Base-by-base conservation (phyloP, 1,139 yeast species). In the Pichia sp. region DNA sequence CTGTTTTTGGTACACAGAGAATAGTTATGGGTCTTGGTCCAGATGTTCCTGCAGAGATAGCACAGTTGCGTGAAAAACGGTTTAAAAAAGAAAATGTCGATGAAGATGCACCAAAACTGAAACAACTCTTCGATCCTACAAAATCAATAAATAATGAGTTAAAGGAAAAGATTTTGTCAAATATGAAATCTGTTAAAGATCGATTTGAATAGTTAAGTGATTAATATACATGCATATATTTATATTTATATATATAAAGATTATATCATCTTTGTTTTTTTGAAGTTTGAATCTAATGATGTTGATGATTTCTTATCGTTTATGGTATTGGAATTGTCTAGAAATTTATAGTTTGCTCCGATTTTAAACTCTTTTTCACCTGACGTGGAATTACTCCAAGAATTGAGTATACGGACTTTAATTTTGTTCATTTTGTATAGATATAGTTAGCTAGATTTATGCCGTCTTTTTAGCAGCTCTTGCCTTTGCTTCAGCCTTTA, bases 141-240 rank as follows among this genome's bases (percentile, higher is more conserved):
- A 56, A 60, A 33, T 54, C 61, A 14, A 51, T 63, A 38, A 62
- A 60, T 44, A 57, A 57, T 11, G 67, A 64, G 50, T 51, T 62
- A 5, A 58, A 56, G 42, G 43, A 53, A 9, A 63, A 63, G 43
- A 58, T 63, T 47, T n/a, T 60, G 29, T 52, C 48, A 38, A 59
- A 57, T 39, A 46, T 55, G 27, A 58, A 53, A n/a, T 44, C 50
- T 3, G 46, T 51, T 9, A 45, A 52, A 5, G 53, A 54, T 11
- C 52, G 64, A 29, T 64, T 64, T 45, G 57, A 55, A 30, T 58
- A 60, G 43, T 10, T 28, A 13, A 7, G 16, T 34, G 18, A 25
- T 11, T 13, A n/a, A 27, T 30, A 48, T 42, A 33, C 19, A 29
- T n/a, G 19, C 16, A 36, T n/a, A 14, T 14, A 33, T 6, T 16